Evolutionary conservation across 2,329 filamentous ascomycete genomes (phyloP).

Genomic region (Aureobasidium sp.): DNA sequence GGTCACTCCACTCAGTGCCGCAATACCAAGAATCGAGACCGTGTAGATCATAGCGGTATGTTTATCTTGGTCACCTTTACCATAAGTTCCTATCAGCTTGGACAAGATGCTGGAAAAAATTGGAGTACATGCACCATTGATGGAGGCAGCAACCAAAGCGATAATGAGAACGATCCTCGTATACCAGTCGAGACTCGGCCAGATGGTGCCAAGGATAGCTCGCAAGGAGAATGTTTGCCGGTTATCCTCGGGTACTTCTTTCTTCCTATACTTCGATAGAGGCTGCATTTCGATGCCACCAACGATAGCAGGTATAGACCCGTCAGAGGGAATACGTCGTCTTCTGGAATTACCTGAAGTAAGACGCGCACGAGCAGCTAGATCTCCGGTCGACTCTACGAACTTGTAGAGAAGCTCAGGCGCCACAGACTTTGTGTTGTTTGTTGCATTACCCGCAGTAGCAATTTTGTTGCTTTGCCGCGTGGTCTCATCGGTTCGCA

Average conservation of each 20-base stretch:
- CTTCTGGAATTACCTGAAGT: constrained; percentile 2
- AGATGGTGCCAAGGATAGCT: constrained; percentile 61
- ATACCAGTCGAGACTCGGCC: constrained; percentile 52
- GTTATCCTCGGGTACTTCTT: background rate
- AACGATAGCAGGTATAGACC: background rate
- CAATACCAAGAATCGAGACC: constrained; percentile 60
- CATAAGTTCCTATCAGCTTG: constrained; percentile 64
- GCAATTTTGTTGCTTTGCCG: background rate
- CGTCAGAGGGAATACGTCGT: constrained; percentile 9
- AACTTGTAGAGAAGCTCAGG: constrained; percentile 19
- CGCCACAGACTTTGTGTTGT: constrained; percentile 3
- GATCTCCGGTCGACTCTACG: constrained; percentile 19
- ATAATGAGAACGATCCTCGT: constrained; percentile 51
- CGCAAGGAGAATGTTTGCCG: constrained; percentile 28
- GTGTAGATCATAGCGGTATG: constrained; percentile 58
- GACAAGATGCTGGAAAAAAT: constrained; percentile 71
- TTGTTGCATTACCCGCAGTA: background rate
- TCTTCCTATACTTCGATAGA: background rate
- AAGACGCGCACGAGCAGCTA: constrained; percentile 17
- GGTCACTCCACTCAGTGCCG: constrained; percentile 57
- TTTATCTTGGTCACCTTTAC: constrained; percentile 44
- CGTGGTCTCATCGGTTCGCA: background rate
- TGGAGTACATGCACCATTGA: constrained; percentile 62
- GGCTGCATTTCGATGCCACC: background rate
- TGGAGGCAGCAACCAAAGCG: constrained; percentile 54